A percentile compares a stretch with the other conserved stretches of the same genome.
Evolutionary conservation across 2,329 filamentous ascomycete species (phyloP).

Genomic region (Ceratocystis ficicola): DNA sequence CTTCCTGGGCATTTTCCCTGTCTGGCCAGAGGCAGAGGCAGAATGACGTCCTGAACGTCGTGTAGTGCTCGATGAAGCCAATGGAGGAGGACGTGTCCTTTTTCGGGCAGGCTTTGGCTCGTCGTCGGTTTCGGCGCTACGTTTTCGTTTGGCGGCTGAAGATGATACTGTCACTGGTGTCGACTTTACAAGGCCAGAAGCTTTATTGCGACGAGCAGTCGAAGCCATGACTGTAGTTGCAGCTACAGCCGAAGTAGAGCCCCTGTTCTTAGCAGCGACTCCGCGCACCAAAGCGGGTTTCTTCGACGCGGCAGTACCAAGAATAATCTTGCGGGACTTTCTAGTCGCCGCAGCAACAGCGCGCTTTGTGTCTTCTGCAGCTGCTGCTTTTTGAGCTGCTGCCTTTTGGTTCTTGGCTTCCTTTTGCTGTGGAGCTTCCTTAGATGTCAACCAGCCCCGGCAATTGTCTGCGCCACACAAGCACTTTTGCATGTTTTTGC

Average conservation of each 20-base stretch:
- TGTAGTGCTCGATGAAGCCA: neutral
- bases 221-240: conserved; percentile 1
- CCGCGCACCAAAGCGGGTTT: conserved; percentile 9
- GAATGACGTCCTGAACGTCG: neutral
- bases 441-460: conserved; percentile 51
- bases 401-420: conserved; percentile 29
- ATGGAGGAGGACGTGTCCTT: conserved; percentile 1
- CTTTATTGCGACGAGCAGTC: neutral
- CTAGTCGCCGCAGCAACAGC: conserved; percentile 24
- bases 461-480: conserved; percentile 52
- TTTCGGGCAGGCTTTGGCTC: conserved; percentile 10
- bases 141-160: conserved; percentile 20
- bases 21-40: neutral
- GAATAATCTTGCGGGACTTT: conserved; percentile 10
- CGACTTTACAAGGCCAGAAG: neutral
- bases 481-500: conserved; percentile 56
- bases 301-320: conserved; percentile 12
- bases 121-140: neutral
- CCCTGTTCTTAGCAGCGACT: conserved; percentile 15
- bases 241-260: conserved; percentile 11
- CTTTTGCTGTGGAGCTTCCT: conserved; percentile 41
- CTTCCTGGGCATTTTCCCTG: neutral
- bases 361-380: conserved; percentile 41
- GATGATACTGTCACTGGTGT: conserved; percentile 23
- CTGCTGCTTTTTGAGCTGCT: conserved; percentile 29